Evolutionary conservation across 2,329 filamentous ascomycete genomes (phyloP), one percentile per base, ranked within the genome.

Genomic region (Pseudogymnoascus sp.): DNA sequence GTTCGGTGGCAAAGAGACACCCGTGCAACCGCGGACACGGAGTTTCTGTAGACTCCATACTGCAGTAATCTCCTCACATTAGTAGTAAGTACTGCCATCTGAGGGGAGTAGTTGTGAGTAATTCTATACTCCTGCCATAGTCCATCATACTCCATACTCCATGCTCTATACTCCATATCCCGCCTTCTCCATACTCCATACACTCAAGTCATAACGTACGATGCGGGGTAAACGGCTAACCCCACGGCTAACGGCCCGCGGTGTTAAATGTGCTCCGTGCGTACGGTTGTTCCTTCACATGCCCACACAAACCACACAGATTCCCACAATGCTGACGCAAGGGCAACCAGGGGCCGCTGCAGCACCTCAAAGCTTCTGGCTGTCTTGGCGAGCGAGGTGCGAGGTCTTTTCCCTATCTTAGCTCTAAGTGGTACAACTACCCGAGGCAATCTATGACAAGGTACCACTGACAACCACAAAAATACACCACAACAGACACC

Each of bases 221-320:
- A 45, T 45, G 40, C 40, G 40, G 40, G 40, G 40, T 45, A 27
- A 25, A 45, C 40, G 40, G 21, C 21, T 45, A 45, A 27, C 40
- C 12, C 40, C 40, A 45, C 21, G 21, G 21, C 40, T 45, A 45
- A 45, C 40, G 12, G 21, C 40, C 21, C 21, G 21, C 12, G 21
- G 40, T 27, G 40, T 45, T 45, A 13, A 45, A 27, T 13, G 12
- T 45, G 21, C 21, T 27, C 40, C 40, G 10, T 42, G 40, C 7
- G 40, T 25, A 13, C 18, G 40, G 18, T 40, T 40, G 72, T 48
- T 65, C 66, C 5, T 64, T 60, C 5, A 62, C 35, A n/a, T 37
- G 35, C 13, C 35, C 35, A 18, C 40, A 40, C 40, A 39, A 39
- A 15, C 5, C 6, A 8, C 35, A 37, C 35, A 37, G 13, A 36